Evolutionary conservation across 768 basidiomycete genomes (phyloP).

Genomic region (Tylopilus cervinicoccineus): DNA sequence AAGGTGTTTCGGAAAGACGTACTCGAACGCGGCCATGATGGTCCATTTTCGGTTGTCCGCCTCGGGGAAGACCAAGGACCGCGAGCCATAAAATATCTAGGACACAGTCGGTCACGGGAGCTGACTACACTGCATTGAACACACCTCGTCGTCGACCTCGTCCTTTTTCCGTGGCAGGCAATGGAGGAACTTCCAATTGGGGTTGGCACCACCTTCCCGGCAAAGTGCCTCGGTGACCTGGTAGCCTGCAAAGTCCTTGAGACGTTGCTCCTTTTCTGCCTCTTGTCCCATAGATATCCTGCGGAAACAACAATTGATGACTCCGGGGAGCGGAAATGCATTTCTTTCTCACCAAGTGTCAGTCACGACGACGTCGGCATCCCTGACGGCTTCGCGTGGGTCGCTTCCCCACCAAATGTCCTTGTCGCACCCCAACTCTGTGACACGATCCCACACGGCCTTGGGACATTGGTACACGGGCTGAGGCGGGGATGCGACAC

Average conservation of each 20-base stretch:
- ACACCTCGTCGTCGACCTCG: slow-evolving; percentile 95
- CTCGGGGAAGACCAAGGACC: slow-evolving; percentile 90
- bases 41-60: slow-evolving; percentile 98
- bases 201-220: slow-evolving; percentile 73
- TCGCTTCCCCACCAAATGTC: slow-evolving; percentile 70
- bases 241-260: slow-evolving; percentile 86
- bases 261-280: slow-evolving; percentile 81
- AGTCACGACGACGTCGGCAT: slow-evolving; percentile 93
- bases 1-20: slow-evolving; percentile 30
- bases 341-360: slow-evolving; percentile 78
- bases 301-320: neutral
- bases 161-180: slow-evolving; percentile 90
- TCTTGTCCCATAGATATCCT: slow-evolving; percentile 99
- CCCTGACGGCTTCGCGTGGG: slow-evolving; percentile 82
- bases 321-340: neutral
- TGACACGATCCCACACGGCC: slow-evolving; percentile 79
- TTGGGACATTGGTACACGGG: slow-evolving; percentile 59
- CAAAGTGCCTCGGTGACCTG: slow-evolving; percentile 92
- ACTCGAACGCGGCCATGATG: slow-evolving; percentile 91
- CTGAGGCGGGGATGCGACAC: slow-evolving; percentile 75
- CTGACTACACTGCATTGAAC: neutral
- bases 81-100: slow-evolving; percentile 89
- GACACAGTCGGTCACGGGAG: neutral
- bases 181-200: slow-evolving; percentile 92
- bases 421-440: slow-evolving; percentile 68